Evolutionary conservation across 495 filamentous ascomycete species (phyloP).

Genomic region (Eremomyces bilateralis): DNA sequence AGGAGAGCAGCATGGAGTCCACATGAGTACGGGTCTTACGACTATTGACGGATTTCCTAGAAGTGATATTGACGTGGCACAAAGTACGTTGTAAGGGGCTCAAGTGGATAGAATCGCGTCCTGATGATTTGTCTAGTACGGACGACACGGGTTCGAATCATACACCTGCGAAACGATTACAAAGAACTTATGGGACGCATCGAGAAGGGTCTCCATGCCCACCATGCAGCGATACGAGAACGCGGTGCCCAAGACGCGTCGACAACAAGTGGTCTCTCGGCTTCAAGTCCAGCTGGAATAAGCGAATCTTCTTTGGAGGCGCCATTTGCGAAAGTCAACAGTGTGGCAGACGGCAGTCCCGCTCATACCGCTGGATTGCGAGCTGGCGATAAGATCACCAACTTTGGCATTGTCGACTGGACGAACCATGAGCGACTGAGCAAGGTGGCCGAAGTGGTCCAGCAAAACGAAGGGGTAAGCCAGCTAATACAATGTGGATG

Average conservation of each 20-base stretch:
- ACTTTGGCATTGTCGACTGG: conserved; percentile 63
- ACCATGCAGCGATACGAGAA: conserved; percentile 35
- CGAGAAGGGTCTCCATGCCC: conserved; percentile 63
- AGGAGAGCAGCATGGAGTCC: conserved; percentile 53
- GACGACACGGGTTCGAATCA: conserved; percentile 73
- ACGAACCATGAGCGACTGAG: conserved; percentile 67
- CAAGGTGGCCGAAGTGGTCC: conserved; percentile 66
- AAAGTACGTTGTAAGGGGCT: conserved; percentile 35
- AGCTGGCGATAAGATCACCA: conserved; percentile 59
- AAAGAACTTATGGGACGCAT: conserved; percentile 67
- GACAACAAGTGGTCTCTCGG: conserved; percentile 1
- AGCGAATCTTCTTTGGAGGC: conserved; percentile 25
- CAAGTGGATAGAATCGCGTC: not conserved
- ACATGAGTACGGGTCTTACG: conserved; percentile 74
- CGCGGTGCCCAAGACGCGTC: conserved; percentile 1
- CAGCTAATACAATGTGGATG: too few species aligned
- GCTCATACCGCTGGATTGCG: conserved; percentile 67
- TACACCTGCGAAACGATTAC: conserved; percentile 77
- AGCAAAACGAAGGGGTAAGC: conserved; percentile 68
- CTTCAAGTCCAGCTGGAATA: not conserved
- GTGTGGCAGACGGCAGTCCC: conserved; percentile 55
- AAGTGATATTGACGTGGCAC: conserved; percentile 83
- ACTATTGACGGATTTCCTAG: conserved; percentile 88
- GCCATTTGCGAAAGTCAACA: conserved; percentile 83
- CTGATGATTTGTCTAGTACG: conserved; percentile 36